These are phyloP conservation scores for Parmales sp. DNA, from an alignment of 108 stramenopile genomes.

Conservation along the genomic window DNA sequence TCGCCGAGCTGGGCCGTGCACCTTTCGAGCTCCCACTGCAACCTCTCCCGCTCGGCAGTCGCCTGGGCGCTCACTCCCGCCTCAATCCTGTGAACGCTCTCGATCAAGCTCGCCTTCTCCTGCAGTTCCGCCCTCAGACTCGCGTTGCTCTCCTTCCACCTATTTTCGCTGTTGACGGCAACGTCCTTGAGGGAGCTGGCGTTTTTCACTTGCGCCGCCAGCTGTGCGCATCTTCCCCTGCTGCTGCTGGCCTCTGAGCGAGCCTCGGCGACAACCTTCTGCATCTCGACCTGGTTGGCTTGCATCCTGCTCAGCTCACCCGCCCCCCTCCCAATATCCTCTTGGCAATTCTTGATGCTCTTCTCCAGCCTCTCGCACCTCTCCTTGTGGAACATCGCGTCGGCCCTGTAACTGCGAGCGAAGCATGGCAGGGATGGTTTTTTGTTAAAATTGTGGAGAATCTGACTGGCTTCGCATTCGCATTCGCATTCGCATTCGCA, in stretches of 20 bases:
- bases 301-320: neutral
- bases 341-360: neutral
- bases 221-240: neutral
- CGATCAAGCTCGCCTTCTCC: constrained; percentile 51
- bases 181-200: neutral
- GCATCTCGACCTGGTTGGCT: neutral
- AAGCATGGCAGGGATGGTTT: no score
- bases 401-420: no score
- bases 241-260: neutral
- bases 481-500: no score
- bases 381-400: neutral
- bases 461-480: no score
- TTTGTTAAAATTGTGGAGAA: no score
- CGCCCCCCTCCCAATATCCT: neutral
- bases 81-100: constrained; percentile 67
- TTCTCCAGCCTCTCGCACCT: neutral
- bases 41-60: constrained; percentile 39
- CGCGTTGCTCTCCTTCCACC: neutral
- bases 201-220: neutral
- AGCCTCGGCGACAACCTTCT: neutral
- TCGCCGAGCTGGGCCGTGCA: constrained; percentile 17
- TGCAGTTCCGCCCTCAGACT: constrained; percentile 52
- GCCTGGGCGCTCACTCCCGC: constrained; percentile 51
- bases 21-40: constrained; percentile 36
- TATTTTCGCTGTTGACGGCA: neutral